Percentiles rank a stretch among this genome's conserved stretches.
Conservation (phyloP, 1,139 yeast genomes). For the Blastobotrys buckinghamii region DNA sequence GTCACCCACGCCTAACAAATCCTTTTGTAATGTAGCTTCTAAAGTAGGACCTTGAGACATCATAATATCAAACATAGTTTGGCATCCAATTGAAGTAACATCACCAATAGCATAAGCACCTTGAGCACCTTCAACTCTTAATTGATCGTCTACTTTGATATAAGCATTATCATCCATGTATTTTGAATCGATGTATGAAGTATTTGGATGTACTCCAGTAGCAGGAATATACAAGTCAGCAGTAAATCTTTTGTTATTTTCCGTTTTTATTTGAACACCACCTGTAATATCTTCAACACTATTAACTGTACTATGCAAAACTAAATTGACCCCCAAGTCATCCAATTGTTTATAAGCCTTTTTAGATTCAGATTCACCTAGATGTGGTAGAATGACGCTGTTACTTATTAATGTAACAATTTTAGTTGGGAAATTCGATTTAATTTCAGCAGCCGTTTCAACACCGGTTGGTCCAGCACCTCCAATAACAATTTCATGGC, state of each 20-base stretch:
- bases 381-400: background rate
- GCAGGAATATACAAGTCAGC: slow-evolving; percentile 21
- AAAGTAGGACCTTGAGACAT: slow-evolving; percentile 15
- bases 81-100: slow-evolving; percentile 16
- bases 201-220: slow-evolving; percentile 24
- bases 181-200: slow-evolving; percentile 20
- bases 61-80: slow-evolving; percentile 19
- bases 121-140: slow-evolving; percentile 22
- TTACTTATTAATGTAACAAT: slow-evolving; percentile 11
- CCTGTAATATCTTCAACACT: slow-evolving; percentile 6
- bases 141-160: slow-evolving; percentile 19
- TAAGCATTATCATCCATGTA: slow-evolving; percentile 18
- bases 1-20: slow-evolving; percentile 6
- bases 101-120: slow-evolving; percentile 28
- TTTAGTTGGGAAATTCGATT: slow-evolving; percentile 19
- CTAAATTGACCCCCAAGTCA: slow-evolving; percentile 21
- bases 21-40: slow-evolving; percentile 17
- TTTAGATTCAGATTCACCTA: slow-evolving; percentile 10
- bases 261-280: background rate
- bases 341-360: slow-evolving; percentile 16
- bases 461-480: slow-evolving; percentile 96
- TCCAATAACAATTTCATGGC: slow-evolving; percentile 69
- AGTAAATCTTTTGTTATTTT: slow-evolving; percentile 17
- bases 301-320: slow-evolving; percentile 13
- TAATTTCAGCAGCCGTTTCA: slow-evolving; percentile 71